phyloP scores from a whole-genome alignment of 352 stramenopile genomes.

The Phytophthora pistaciae region DNA sequence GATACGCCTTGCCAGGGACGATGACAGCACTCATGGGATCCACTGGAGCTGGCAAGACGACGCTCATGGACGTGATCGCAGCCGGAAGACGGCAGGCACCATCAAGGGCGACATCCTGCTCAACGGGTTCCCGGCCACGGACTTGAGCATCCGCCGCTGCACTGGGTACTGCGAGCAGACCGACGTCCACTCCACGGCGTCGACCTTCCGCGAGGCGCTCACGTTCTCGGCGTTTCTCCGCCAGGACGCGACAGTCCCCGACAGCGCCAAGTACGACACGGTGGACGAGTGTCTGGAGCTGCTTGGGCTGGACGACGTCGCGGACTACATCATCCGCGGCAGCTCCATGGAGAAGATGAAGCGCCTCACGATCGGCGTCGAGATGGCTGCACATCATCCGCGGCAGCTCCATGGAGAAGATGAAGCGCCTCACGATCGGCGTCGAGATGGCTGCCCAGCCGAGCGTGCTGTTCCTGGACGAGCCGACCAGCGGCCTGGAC shows the following conservation, averaged over 20 bases:
- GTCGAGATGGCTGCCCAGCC: conserved; percentile 9
- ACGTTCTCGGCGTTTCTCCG: conserved; percentile 8
- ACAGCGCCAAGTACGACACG: conserved; percentile 1
- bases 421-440: conserved; percentile 11
- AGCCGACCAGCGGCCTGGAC: conserved; percentile 2
- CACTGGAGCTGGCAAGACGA: conserved; percentile 7
- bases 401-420: conserved; percentile 7
- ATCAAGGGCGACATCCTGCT: conserved; percentile 2
- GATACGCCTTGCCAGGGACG: conserved; percentile 2
- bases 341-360: conserved; percentile 13
- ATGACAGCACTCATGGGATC: conserved; percentile 5
- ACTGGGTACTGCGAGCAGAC: conserved; percentile 7
- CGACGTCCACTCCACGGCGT: background rate
- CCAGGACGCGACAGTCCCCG: background rate
- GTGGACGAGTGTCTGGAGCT: conserved; percentile 4
- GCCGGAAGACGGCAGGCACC: background rate
- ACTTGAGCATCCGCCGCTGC: conserved; percentile 3
- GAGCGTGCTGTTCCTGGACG: conserved; percentile 6
- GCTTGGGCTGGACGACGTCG: conserved; percentile 1
- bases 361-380: conserved; percentile 8
- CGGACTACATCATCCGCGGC: background rate
- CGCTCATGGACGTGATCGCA: conserved; percentile 7
- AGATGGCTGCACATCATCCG: conserved; percentile 4
- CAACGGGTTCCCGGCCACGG: conserved; percentile 9
- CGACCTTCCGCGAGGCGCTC: conserved; percentile 3